A percentile compares a stretch with the other conserved stretches of the same genome.
Evolutionary conservation across 345 rosid species (phyloP).

Genomic region (Hibiscus syriacus): DNA sequence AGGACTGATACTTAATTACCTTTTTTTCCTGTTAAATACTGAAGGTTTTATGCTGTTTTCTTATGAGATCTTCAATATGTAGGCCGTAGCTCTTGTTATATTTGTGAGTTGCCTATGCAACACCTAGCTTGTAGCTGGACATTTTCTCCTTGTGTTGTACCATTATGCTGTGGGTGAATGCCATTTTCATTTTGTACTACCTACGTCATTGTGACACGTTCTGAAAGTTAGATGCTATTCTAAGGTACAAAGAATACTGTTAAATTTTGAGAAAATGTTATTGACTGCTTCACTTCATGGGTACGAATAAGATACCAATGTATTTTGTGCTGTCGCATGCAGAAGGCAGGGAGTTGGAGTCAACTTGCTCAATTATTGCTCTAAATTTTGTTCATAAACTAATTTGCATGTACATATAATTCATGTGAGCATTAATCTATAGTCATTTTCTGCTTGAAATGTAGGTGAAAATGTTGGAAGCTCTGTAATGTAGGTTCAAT

Average conservation of each 20-base stretch:
- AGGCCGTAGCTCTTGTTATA: neutral
- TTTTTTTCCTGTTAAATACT: neutral
- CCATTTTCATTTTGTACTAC: neutral
- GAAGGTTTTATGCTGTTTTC: neutral
- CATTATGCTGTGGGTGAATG: neutral
- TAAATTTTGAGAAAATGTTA: constrained; percentile 55
- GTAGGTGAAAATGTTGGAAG: no score
- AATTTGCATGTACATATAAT: neutral
- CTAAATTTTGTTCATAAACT: neutral
- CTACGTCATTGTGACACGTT: no score
- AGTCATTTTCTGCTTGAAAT: no score
- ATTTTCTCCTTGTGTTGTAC: constrained; percentile 4
- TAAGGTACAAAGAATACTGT: neutral
- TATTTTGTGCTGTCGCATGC: neutral
- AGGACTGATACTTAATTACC: neutral
- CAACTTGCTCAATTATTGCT: neutral
- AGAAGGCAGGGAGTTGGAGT: neutral
- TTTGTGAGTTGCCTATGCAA: neutral
- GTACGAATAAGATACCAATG: neutral
- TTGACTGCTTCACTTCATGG: no score
- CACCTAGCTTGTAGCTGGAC: neutral
- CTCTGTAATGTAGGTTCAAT: neutral
- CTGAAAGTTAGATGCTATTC: neutral
- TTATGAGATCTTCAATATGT: neutral
- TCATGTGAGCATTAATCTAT: neutral